These are phyloP conservation scores for Melaleuca alternifolia DNA, from an alignment of 345 rosid species.

Conservation along the genomic window DNA sequence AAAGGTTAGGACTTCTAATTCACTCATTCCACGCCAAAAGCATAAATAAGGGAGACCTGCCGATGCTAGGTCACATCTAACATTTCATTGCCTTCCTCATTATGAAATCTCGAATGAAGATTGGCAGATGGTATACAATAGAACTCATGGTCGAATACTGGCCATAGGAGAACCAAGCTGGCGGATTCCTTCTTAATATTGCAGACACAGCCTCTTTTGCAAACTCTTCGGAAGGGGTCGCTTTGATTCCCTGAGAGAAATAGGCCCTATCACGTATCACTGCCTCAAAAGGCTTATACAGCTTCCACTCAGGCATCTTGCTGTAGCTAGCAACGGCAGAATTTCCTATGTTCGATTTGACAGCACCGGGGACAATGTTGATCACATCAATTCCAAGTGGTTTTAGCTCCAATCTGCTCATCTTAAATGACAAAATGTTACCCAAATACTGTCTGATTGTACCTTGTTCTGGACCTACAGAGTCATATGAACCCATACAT, in stretches of 20 bases:
- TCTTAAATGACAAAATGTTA: background rate
- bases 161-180: conserved; percentile 74
- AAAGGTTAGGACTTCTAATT: background rate
- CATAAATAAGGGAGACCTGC: background rate
- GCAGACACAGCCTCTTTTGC: conserved; percentile 52
- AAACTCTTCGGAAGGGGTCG: conserved; percentile 66
- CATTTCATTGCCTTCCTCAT: conserved; percentile 33
- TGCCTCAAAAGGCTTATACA: conserved; percentile 59
- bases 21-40: background rate
- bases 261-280: conserved; percentile 46
- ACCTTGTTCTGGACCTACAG: background rate
- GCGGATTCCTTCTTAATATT: conserved; percentile 53
- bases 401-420: conserved; percentile 63
- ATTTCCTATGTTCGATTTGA: conserved; percentile 70
- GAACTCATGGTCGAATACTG: conserved; percentile 41
- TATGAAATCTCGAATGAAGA: conserved; percentile 46
- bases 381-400: conserved; percentile 72
- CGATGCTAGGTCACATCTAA: background rate
- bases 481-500: background rate
- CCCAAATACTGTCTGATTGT: background rate
- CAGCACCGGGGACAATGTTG: conserved; percentile 70
- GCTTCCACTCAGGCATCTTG: conserved; percentile 69
- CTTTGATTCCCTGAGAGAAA: conserved; percentile 37
- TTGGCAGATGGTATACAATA: conserved; percentile 59
- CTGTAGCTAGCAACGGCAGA: conserved; percentile 43